A percentile compares a stretch with the other conserved stretches of the same genome.
phyloP scores from a whole-genome alignment of 148 eudicot species.

The Fagopyrum esculentum region DNA sequence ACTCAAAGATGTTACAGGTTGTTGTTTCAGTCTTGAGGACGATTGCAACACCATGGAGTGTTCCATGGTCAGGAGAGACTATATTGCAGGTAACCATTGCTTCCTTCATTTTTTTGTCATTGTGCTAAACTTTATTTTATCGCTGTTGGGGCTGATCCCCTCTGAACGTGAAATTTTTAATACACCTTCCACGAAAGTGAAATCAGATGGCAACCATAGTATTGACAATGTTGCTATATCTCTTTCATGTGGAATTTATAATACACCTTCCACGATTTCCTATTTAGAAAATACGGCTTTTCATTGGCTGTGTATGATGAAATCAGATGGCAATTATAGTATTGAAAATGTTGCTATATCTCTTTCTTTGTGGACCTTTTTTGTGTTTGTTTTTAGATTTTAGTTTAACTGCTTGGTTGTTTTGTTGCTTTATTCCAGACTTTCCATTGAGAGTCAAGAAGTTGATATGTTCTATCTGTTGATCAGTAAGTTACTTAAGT shows the following conservation, averaged over 20 bases:
- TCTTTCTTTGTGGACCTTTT: background rate
- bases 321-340: background rate
- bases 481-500: background rate
- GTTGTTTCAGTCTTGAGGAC: conserved; percentile 40
- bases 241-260: background rate
- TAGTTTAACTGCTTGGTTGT: background rate
- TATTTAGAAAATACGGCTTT: background rate
- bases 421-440: background rate
- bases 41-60: conserved; percentile 66
- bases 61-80: conserved; percentile 87
- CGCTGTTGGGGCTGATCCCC: background rate
- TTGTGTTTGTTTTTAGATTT: background rate
- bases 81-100: conserved; percentile 49
- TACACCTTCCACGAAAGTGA: background rate
- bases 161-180: background rate
- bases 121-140: background rate
- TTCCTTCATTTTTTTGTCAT: background rate
- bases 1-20: conserved; percentile 30
- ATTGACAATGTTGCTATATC: background rate
- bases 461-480: background rate
- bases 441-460: background rate
- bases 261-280: background rate
- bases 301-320: background rate
- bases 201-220: background rate
- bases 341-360: background rate